Base-by-base conservation (phyloP, 176 grass and related monocot species). In the Cocos nucifera region DNA sequence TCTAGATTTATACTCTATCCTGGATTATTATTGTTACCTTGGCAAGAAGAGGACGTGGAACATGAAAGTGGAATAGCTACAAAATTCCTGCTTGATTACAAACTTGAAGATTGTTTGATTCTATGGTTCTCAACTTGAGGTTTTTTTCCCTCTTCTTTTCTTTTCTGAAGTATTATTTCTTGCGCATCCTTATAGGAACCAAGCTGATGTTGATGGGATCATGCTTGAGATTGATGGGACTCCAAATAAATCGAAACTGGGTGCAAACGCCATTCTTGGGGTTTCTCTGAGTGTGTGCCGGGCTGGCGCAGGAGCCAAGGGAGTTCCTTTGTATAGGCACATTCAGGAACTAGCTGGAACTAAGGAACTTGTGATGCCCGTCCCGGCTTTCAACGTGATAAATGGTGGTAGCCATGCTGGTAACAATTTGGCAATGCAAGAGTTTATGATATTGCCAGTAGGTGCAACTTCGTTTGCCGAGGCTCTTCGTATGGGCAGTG, bases 401-500 rank as follows among this genome's bases (percentile, higher is more conserved):
- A 97, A 97, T 61, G 93, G 93, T 59, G 93, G 93, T 53, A 98
- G 87, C 60, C 93, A 98, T 74, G 87, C 93, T n/a, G 93, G 93
- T 63, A 98, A 98, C 61, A 92, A 92, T 69, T 70, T 98, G 28
- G 93, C 93, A 21, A 98, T 98, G 84, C 93, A 98, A 69, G 93
- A 97, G 57, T 92, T 98, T 74, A 98, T 98, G 87, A 83, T 98
- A 74, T 73, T 98, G 69, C 93, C 93, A 0, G 64, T 98, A 24
- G 93, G 93, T 55, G 87, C 93, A 19, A 44, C 73, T 73, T 88
- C 93, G 53, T 98, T 98, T 80, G 66, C 87, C 0, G 93, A 98
- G 53, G 87, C 93, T 73, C 22, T 98, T 66, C 63, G 66, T 3
- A 92, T 92, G 87, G 87, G 93, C 9, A 81, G 87, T 49, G 87